Percentiles rank a stretch among this genome's conserved stretches.
phyloP scores from a whole-genome alignment of 2,329 filamentous ascomycete species.

The Fusarium sororula region DNA sequence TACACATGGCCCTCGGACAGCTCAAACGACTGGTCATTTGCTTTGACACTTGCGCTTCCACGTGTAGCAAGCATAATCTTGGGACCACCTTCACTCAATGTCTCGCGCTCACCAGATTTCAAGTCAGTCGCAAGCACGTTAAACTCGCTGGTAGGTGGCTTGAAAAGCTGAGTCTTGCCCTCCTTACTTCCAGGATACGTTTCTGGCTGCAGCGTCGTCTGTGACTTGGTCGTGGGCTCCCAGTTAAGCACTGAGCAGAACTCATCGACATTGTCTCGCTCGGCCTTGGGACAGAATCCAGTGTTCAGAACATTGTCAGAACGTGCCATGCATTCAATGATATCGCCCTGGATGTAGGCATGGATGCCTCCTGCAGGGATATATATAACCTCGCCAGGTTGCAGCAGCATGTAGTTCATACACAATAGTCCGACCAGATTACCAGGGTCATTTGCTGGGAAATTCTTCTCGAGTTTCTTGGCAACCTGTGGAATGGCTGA shows the following conservation, averaged over 20 bases:
- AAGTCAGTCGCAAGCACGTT: slow-evolving; percentile 70
- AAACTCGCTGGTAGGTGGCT: slow-evolving; percentile 77
- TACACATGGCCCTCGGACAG: slow-evolving; percentile 40
- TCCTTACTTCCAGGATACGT: slow-evolving; percentile 61
- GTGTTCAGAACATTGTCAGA: slow-evolving; percentile 79
- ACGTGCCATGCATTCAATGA: slow-evolving; percentile 82
- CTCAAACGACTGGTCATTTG: slow-evolving; percentile 33
- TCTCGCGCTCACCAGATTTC: slow-evolving; percentile 66
- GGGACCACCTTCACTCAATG: slow-evolving; percentile 33
- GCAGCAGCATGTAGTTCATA: slow-evolving; percentile 77
- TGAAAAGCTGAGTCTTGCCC: slow-evolving; percentile 71
- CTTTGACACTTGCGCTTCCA: slow-evolving; percentile 32
- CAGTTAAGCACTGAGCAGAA: slow-evolving; percentile 73
- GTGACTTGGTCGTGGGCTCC: slow-evolving; percentile 64
- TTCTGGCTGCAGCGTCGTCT: slow-evolving; percentile 63
- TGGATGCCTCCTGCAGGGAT: slow-evolving; percentile 80
- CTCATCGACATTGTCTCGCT: slow-evolving; percentile 70
- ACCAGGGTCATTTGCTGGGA: slow-evolving; percentile 70
- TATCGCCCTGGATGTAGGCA: slow-evolving; percentile 76
- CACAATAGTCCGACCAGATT: slow-evolving; percentile 74
- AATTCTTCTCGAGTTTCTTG: slow-evolving; percentile 71
- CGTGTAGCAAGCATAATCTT: slow-evolving; percentile 37
- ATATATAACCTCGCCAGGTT: slow-evolving; percentile 73
- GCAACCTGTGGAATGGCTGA: slow-evolving; percentile 71
- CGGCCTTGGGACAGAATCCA: slow-evolving; percentile 75